These are phyloP conservation scores for Amylostereum areolatum DNA, from an alignment of 1,284 basidiomycete genomes.

Conservation along the genomic window DNA sequence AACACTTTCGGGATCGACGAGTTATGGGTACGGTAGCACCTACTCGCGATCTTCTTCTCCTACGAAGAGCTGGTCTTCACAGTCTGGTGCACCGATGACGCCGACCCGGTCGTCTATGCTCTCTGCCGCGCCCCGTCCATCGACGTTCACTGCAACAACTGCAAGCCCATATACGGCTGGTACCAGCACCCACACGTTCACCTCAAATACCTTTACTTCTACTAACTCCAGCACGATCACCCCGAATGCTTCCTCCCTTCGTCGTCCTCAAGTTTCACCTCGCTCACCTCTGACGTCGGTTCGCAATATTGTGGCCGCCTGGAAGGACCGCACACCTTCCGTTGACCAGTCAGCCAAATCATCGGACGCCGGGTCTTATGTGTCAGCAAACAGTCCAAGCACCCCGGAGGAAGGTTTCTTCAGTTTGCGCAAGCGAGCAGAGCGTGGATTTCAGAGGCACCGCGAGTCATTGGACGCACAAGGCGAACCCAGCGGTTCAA, in stretches of 20 bases:
- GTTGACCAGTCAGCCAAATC: conserved; percentile 23
- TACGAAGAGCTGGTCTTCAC: conserved; percentile 32
- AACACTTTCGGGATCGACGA: conserved; percentile 16
- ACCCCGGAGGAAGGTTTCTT: conserved; percentile 47
- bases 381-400: conserved; percentile 24
- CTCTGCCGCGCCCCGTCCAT: conserved; percentile 31
- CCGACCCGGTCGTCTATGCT: conserved; percentile 32
- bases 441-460: conserved; percentile 34
- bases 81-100: conserved; percentile 20
- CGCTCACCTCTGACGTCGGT: conserved; percentile 67
- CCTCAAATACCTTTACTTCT: conserved; percentile 25
- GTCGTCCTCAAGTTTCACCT: conserved; percentile 53
- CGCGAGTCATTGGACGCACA: conserved; percentile 24
- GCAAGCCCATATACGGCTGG: conserved; percentile 17
- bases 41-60: conserved; percentile 40
- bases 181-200: conserved; percentile 16
- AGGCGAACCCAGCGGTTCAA: conserved; percentile 3
- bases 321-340: conserved; percentile 63
- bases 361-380: conserved; percentile 21
- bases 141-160: conserved; percentile 15
- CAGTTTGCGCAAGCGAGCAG: conserved; percentile 54
- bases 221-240: conserved; percentile 26
- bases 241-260: conserved; percentile 29
- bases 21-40: conserved; percentile 24
- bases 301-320: conserved; percentile 72